Evolutionary conservation across 805 yeast species (phyloP).

Genomic region (Suhomyces prunicola): DNA sequence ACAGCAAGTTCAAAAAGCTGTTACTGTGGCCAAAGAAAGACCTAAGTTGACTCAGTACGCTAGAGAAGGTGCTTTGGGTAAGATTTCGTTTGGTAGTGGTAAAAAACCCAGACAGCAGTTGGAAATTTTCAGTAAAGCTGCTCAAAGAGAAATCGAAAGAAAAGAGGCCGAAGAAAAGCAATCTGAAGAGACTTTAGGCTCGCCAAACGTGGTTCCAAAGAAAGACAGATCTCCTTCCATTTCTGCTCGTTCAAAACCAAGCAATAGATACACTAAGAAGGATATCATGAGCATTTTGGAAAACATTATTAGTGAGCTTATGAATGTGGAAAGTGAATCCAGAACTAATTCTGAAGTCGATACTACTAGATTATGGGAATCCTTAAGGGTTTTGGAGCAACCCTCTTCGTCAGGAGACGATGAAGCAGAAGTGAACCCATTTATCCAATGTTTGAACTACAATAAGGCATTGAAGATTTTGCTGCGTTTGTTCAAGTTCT

Average conservation of each 20-base stretch:
- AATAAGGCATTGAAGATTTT: slow-evolving; percentile 87
- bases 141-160: slow-evolving; percentile 43
- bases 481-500: slow-evolving; percentile 83
- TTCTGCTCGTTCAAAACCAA: slow-evolving; percentile 30
- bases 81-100: slow-evolving; percentile 72
- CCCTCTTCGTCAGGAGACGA: slow-evolving; percentile 49
- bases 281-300: slow-evolving; percentile 67
- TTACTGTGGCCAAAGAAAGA: slow-evolving; percentile 88
- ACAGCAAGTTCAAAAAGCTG: slow-evolving; percentile 95
- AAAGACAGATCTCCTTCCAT: slow-evolving; percentile 29
- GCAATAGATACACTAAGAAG: slow-evolving; percentile 36
- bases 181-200: slow-evolving; percentile 12
- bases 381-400: slow-evolving; percentile 69
- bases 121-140: slow-evolving; percentile 55
- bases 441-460: slow-evolving; percentile 75
- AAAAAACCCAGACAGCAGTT: slow-evolving; percentile 87
- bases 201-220: slow-evolving; percentile 11
- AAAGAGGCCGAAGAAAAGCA: slow-evolving; percentile 21
- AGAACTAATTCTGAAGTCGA: slow-evolving; percentile 34
- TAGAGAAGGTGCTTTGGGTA: slow-evolving; percentile 87
- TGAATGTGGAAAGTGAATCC: slow-evolving; percentile 69
- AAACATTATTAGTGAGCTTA: slow-evolving; percentile 69
- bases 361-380: slow-evolving; percentile 62
- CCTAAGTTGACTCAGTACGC: slow-evolving; percentile 63
- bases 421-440: slow-evolving; percentile 61